phyloP scores from a whole-genome alignment of 768 basidiomycete species.

The Tricholoma hemisulphureum region DNA sequence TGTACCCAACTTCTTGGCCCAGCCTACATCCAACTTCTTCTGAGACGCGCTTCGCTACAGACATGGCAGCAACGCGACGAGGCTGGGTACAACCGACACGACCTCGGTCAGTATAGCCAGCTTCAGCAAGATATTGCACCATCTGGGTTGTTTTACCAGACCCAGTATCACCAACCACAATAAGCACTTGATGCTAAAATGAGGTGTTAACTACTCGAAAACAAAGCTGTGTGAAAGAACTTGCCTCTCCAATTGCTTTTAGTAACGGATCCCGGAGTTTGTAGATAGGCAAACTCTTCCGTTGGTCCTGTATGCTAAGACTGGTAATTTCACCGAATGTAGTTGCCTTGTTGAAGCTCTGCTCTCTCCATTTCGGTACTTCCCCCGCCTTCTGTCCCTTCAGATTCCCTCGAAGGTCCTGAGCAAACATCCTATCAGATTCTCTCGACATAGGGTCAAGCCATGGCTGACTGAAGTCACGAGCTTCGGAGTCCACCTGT shows the following conservation, averaged over 20 bases:
- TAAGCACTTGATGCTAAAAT: slow-evolving; percentile 88
- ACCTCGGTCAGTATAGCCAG: slow-evolving; percentile 86
- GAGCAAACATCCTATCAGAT: slow-evolving; percentile 84
- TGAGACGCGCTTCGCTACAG: slow-evolving; percentile 96
- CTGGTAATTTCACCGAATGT: slow-evolving; percentile 92
- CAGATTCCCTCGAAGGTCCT: slow-evolving; percentile 81
- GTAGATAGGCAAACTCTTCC: slow-evolving; percentile 89
- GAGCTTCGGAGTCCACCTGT: slow-evolving; percentile 87
- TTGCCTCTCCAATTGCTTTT: slow-evolving; percentile 85
- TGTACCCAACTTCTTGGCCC: slow-evolving; percentile 97
- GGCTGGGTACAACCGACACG: slow-evolving; percentile 98
- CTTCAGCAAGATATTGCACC: slow-evolving; percentile 96
- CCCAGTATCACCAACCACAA: slow-evolving; percentile 98
- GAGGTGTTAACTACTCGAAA: slow-evolving; percentile 9
- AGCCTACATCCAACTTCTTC: slow-evolving; percentile 98
- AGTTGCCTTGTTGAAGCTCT: slow-evolving; percentile 91
- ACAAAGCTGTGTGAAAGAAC: slow-evolving; percentile 25
- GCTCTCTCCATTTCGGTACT: slow-evolving; percentile 87
- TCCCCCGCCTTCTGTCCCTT: slow-evolving; percentile 82
- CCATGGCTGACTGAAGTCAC: slow-evolving; percentile 96
- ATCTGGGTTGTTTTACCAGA: slow-evolving; percentile 99
- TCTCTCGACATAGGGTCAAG: slow-evolving; percentile 96
- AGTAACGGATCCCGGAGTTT: slow-evolving; percentile 90
- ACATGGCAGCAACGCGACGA: slow-evolving; percentile 98
- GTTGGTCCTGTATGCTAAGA: slow-evolving; percentile 90